Evolutionary conservation across 768 basidiomycete species (phyloP).

Genomic region (Hygrocybe coccinea): DNA sequence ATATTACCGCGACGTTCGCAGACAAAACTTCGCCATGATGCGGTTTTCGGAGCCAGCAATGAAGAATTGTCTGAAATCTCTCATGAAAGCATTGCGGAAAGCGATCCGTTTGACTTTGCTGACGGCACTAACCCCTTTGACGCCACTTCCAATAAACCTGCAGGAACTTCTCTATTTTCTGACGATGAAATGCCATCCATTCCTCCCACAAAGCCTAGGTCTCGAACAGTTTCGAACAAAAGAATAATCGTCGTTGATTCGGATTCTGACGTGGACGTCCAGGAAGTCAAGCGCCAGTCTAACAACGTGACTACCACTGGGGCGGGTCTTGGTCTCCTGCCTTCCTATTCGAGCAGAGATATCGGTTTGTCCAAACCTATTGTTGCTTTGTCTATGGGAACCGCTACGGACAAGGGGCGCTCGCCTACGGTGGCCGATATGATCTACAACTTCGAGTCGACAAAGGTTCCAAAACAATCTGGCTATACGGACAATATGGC

Average conservation of each 20-base stretch:
- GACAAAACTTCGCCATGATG: conserved; percentile 5
- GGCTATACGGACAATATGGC: too few species aligned
- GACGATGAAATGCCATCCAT: too few species aligned
- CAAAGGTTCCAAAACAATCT: too few species aligned
- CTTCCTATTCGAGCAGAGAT: not conserved
- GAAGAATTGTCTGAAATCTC: conserved; percentile 27
- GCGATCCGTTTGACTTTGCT: too few species aligned
- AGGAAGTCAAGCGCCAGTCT: not conserved
- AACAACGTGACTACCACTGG: not conserved
- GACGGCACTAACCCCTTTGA: too few species aligned
- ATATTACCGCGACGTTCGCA: conserved; percentile 4
- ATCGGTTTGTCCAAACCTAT: too few species aligned
- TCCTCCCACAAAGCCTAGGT: not conserved
- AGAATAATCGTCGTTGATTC: not conserved
- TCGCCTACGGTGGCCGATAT: too few species aligned
- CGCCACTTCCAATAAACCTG: not conserved
- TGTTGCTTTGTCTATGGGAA: too few species aligned
- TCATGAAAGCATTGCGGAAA: conserved; percentile 3
- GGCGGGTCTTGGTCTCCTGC: not conserved
- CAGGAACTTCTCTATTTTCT: not conserved
- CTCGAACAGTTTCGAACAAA: not conserved
- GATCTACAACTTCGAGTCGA: too few species aligned
- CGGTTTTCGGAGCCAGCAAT: conserved; percentile 19
- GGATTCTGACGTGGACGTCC: not conserved
- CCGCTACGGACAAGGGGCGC: too few species aligned